phyloP scores from a whole-genome alignment of 2,329 filamentous ascomycete species.

The Fusarium sp. region DNA sequence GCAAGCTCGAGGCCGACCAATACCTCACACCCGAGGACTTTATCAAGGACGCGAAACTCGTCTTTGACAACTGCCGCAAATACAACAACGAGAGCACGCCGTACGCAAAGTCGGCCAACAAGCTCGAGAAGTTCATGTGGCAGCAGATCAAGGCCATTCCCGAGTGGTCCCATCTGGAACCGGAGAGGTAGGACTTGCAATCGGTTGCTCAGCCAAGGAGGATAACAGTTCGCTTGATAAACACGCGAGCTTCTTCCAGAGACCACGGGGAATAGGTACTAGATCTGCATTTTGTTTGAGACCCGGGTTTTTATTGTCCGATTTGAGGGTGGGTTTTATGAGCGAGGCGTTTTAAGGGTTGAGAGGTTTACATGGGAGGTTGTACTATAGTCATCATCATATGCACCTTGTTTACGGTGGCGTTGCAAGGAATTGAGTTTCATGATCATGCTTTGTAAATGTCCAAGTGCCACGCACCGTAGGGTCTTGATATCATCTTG shows the following conservation, averaged over 20 bases:
- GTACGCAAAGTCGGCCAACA: slow-evolving; percentile 95
- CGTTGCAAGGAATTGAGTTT: background rate
- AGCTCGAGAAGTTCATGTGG: slow-evolving; percentile 96
- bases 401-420: background rate
- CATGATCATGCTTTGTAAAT: background rate
- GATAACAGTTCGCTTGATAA: slow-evolving; percentile 8
- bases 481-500: no score
- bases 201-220: slow-evolving; percentile 14
- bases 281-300: background rate
- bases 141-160: slow-evolving; percentile 89
- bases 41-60: slow-evolving; percentile 84
- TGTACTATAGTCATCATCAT: background rate
- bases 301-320: background rate
- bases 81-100: slow-evolving; percentile 97
- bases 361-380: background rate
- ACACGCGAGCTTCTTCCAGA: background rate
- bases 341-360: slow-evolving; percentile 37
- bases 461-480: background rate
- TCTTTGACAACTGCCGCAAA: slow-evolving; percentile 94
- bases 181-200: slow-evolving; percentile 54
- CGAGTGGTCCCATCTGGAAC: slow-evolving; percentile 82
- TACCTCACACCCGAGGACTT: slow-evolving; percentile 95
- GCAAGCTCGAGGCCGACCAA: slow-evolving; percentile 91
- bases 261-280: background rate
- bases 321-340: background rate